phyloP scores from a whole-genome alignment of 2,329 filamentous ascomycete genomes.

The Tolypocladium cylindrosporum region DNA sequence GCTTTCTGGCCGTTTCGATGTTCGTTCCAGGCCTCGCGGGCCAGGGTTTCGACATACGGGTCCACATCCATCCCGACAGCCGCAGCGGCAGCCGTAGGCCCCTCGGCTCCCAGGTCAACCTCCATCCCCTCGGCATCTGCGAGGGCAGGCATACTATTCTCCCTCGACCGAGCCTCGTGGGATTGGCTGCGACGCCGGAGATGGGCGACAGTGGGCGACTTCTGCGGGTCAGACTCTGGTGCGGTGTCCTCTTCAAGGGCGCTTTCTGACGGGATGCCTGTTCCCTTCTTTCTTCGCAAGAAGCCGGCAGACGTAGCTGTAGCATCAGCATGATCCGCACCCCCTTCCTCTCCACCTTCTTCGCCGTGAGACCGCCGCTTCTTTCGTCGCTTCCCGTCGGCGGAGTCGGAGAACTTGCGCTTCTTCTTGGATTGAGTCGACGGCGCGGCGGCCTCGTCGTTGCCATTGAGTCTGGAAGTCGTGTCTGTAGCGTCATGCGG shows the following conservation, averaged over 20 bases:
- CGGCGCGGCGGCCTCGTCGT: slow-evolving; percentile 9
- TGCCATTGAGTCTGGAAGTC: slow-evolving; percentile 1
- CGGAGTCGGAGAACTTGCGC: slow-evolving; percentile 18
- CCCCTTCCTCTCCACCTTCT: slow-evolving; percentile 8
- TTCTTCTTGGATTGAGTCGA: slow-evolving; percentile 20
- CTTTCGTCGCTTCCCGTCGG: slow-evolving; percentile 21
- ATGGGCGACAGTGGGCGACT: slow-evolving; percentile 18
- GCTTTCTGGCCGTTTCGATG: slow-evolving; percentile 18
- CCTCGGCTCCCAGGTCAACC: slow-evolving; percentile 7
- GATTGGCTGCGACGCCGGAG: slow-evolving; percentile 14
- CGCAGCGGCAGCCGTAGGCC: background rate
- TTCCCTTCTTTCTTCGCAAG: slow-evolving; percentile 4
- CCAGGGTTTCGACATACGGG: slow-evolving; percentile 18
- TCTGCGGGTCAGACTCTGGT: slow-evolving; percentile 9
- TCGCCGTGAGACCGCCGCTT: slow-evolving; percentile 18
- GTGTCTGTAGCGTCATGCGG: slow-evolving; percentile 3
- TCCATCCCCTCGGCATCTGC: slow-evolving; percentile 13
- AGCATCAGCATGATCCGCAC: background rate
- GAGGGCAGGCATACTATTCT: slow-evolving; percentile 12
- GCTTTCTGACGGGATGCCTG: slow-evolving; percentile 4
- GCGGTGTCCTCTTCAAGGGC: slow-evolving; percentile 11
- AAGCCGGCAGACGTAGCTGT: slow-evolving; percentile 3
- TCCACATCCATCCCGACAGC: slow-evolving; percentile 5
- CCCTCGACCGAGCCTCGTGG: slow-evolving; percentile 15
- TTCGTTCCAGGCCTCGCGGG: slow-evolving; percentile 24